Percentiles rank a stretch among this genome's conserved stretches.
Conservation (phyloP, 345 rosid genomes). For the Salix purpurea region DNA sequence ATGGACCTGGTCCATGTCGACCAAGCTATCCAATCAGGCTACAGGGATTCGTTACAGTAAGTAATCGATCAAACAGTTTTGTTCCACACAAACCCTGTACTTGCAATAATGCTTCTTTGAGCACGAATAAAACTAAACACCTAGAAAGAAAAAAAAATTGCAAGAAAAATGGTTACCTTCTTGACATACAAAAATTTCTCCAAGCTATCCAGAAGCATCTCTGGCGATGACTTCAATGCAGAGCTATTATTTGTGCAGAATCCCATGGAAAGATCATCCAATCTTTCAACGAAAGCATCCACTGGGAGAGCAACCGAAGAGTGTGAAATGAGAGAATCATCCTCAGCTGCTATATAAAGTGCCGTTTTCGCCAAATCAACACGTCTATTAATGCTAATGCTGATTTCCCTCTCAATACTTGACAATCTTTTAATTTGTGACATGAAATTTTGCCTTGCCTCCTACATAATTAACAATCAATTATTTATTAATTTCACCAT, state of each 20-base stretch:
- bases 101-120: too few relatives aligned
- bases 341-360: conserved; percentile 63
- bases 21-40: background rate
- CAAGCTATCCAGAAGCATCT: conserved; percentile 44
- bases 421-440: conserved; percentile 37
- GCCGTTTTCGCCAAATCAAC: conserved; percentile 56
- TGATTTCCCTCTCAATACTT: conserved; percentile 47
- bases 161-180: conserved; percentile 35
- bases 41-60: background rate
- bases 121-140: background rate
- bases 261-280: conserved; percentile 65
- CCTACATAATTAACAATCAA: conserved; percentile 27
- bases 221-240: conserved; percentile 31
- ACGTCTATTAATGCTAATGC: conserved; percentile 51
- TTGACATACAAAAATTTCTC: conserved; percentile 44
- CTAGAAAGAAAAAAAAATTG: background rate
- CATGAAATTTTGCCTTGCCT: conserved; percentile 41
- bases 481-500: background rate
- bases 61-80: background rate
- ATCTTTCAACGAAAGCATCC: conserved; percentile 44
- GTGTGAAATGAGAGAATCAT: conserved; percentile 57
- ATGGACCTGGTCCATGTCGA: background rate
- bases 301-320: conserved; percentile 64
- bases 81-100: background rate
- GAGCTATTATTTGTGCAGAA: conserved; percentile 43